Conservation (phyloP, 345 rosid species). For the Brassica carinata region DNA sequence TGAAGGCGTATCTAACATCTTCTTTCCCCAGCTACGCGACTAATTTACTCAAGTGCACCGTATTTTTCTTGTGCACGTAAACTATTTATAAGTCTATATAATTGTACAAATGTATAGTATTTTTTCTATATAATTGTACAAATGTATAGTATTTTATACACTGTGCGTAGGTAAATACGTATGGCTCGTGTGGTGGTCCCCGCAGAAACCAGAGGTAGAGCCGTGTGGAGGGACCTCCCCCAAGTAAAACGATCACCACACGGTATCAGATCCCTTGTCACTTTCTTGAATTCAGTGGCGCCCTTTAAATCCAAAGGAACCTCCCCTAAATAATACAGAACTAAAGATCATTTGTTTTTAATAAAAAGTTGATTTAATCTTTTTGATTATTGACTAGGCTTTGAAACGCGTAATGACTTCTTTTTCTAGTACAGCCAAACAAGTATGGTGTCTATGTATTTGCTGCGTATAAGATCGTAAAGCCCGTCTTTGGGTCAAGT, state of each 20-base stretch:
- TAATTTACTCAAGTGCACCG: background rate
- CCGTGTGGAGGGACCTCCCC: conserved; percentile 27
- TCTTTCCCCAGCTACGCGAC: background rate
- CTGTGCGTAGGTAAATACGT: conserved; percentile 3
- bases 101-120: background rate
- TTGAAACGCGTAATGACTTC: conserved; percentile 11
- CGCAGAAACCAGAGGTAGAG: background rate
- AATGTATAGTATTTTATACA: background rate
- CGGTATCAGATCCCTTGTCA: conserved; percentile 17
- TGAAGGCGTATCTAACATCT: background rate
- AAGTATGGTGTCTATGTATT: conserved; percentile 5
- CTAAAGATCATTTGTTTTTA: background rate
- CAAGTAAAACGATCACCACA: conserved; percentile 13
- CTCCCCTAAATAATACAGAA: conserved; percentile 23
- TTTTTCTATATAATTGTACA: too few species aligned
- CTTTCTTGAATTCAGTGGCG: background rate
- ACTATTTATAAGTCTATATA: background rate
- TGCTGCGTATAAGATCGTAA: background rate
- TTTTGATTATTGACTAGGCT: background rate
- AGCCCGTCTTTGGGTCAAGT: background rate
- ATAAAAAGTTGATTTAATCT: background rate
- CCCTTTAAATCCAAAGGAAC: background rate
- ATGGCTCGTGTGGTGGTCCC: conserved; percentile 13
- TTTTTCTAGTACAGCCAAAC: conserved; percentile 1
- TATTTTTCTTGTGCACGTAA: background rate